A percentile compares a stretch with the other conserved stretches of the same genome.
Conservation (phyloP, 768 basidiomycete genomes). For the Artomyces pyxidatus region DNA sequence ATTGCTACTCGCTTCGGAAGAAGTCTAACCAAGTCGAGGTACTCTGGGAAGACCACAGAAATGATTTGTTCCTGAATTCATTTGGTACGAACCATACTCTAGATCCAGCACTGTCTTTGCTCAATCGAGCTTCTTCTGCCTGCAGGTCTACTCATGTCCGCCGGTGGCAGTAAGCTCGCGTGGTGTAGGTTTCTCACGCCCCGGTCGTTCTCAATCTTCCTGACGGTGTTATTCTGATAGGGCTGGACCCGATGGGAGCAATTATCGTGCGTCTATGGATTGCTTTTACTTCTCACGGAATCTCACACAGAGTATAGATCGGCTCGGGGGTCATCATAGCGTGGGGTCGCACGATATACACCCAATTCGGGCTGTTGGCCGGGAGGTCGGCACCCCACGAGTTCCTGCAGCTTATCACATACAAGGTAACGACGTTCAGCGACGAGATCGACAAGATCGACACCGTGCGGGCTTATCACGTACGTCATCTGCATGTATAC, state of each 20-base stretch:
- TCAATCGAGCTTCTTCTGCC: no score
- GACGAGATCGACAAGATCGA: slow-evolving; percentile 82
- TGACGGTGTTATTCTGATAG: no score
- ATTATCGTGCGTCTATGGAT: slow-evolving; percentile 45
- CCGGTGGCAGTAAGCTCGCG: slow-evolving; percentile 65
- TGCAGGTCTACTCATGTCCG: slow-evolving; percentile 79
- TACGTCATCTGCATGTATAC: slow-evolving; percentile 27
- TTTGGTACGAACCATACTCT: slow-evolving; percentile 46
- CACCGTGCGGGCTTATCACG: slow-evolving; percentile 90
- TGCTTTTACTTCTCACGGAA: background rate
- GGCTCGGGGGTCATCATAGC: slow-evolving; percentile 69
- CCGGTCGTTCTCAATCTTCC: slow-evolving; percentile 8
- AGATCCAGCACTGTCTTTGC: no score
- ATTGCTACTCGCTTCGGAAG: slow-evolving; percentile 71
- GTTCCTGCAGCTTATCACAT: slow-evolving; percentile 84
- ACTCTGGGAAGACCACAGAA: slow-evolving; percentile 96
- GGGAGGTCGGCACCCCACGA: slow-evolving; percentile 90
- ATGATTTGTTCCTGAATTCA: slow-evolving; percentile 80
- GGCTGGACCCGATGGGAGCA: slow-evolving; percentile 72
- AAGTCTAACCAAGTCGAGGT: slow-evolving; percentile 88
- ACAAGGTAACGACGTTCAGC: slow-evolving; percentile 87
- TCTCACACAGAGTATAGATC: slow-evolving; percentile 41
- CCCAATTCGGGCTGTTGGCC: slow-evolving; percentile 79
- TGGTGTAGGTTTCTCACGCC: slow-evolving; percentile 75
- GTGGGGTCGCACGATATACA: slow-evolving; percentile 71